Conservation (phyloP, 164 flowering plant genomes). For the Tetrastigma voinierianum region DNA sequence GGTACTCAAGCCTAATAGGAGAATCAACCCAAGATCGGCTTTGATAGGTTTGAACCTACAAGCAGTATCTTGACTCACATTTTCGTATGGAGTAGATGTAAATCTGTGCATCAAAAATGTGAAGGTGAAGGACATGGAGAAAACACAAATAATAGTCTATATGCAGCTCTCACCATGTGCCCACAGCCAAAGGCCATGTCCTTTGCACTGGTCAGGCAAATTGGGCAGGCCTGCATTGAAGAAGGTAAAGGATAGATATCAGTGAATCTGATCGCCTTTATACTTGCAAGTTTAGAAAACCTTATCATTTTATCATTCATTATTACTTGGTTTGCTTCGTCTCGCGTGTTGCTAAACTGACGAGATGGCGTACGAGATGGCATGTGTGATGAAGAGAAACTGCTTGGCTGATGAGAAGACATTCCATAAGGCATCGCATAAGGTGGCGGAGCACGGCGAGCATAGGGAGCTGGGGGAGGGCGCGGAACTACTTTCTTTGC, state of each 20-base stretch:
- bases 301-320: not conserved
- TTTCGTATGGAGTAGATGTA: too few relatives aligned
- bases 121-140: not conserved
- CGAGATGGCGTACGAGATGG: not conserved
- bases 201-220: conserved; percentile 49
- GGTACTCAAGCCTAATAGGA: too few relatives aligned
- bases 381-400: conserved; percentile 9
- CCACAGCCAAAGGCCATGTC: conserved; percentile 69
- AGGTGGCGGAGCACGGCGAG: conserved; percentile 14
- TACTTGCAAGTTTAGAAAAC: not conserved
- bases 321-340: conserved; percentile 40
- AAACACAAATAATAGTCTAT: not conserved
- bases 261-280: not conserved
- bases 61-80: too few relatives aligned
- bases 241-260: not conserved
- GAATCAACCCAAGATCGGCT: too few relatives aligned
- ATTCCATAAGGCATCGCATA: too few relatives aligned
- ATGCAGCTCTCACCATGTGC: conserved; percentile 49
- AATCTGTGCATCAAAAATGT: too few relatives aligned
- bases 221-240: conserved; percentile 42
- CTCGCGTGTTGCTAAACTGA: conserved; percentile 21
- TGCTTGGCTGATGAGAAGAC: conserved; percentile 19
- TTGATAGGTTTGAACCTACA: too few relatives aligned
- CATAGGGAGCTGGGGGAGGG: conserved; percentile 53
- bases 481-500: conserved; percentile 53